A percentile compares a stretch with the other conserved stretches of the same genome.
Conservation (phyloP, 106 monocot genomes). For the Dendrobium nobile region DNA sequence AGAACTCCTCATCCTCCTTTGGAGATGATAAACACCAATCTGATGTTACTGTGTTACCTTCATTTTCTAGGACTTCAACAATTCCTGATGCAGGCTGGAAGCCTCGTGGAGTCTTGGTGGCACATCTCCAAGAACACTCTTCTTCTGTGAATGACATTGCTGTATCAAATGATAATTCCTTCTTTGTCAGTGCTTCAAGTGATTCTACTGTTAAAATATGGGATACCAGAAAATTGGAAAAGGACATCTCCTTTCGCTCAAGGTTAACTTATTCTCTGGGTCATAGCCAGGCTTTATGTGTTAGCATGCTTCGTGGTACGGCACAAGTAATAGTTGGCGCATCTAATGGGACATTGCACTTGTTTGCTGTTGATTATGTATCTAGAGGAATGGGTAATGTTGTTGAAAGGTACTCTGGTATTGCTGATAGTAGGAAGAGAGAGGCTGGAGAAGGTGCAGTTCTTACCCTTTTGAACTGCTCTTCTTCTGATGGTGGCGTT, state of each 20-base stretch:
- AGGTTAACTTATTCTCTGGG: conserved; percentile 82
- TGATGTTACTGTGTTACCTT: conserved; percentile 39
- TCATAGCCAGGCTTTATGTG: conserved; percentile 58
- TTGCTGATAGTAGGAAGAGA: conserved; percentile 77
- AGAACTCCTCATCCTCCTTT: conserved; percentile 46
- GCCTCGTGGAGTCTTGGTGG: conserved; percentile 85
- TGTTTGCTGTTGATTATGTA: conserved; percentile 82
- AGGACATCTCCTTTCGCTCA: conserved; percentile 88
- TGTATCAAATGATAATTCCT: conserved; percentile 71
- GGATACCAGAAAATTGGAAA: conserved; percentile 94
- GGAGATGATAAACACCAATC: conserved; percentile 51
- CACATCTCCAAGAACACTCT: conserved; percentile 90
- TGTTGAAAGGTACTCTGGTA: conserved; percentile 91
- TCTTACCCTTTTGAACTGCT: conserved; percentile 74
- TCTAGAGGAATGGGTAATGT: conserved; percentile 67
- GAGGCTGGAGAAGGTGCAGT: conserved; percentile 80
- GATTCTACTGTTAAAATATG: conserved; percentile 92
- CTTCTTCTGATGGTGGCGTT: conserved; percentile 39
- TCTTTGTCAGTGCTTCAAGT: conserved; percentile 85
- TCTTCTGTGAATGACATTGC: conserved; percentile 86
- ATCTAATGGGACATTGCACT: conserved; percentile 65
- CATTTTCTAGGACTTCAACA: conserved; percentile 42
- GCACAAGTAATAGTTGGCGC: conserved; percentile 73
- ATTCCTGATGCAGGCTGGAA: conserved; percentile 72
- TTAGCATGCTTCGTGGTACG: conserved; percentile 68